Percentiles rank a stretch among this genome's conserved stretches.
Conservation (phyloP, 1,284 basidiomycete species). For the Sporisorium iseilematis-ciliati region DNA sequence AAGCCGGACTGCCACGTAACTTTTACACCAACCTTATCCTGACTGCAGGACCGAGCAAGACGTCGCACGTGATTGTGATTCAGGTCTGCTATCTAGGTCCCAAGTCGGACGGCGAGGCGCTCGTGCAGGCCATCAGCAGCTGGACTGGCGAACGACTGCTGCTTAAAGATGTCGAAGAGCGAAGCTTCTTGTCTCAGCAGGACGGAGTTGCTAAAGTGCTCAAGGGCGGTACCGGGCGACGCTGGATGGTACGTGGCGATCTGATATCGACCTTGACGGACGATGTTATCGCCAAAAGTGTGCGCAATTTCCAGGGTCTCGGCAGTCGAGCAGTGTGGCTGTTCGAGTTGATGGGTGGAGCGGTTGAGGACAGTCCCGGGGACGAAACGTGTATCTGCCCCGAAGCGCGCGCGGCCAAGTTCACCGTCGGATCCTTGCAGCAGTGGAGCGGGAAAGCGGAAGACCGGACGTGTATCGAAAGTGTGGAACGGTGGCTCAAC, state of each 20-base stretch:
- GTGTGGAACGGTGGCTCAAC: conserved; percentile 76
- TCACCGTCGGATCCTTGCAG: conserved; percentile 88
- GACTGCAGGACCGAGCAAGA: conserved; percentile 78
- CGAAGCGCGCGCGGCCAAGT: conserved; percentile 80
- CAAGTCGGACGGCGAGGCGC: conserved; percentile 79
- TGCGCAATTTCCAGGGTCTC: conserved; percentile 82
- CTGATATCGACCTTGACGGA: conserved; percentile 82
- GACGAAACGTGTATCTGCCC: conserved; percentile 77
- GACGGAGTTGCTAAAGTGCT: conserved; percentile 89
- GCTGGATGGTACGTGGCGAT: conserved; percentile 62
- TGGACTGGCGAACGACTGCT: conserved; percentile 82
- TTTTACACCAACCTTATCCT: conserved; percentile 89
- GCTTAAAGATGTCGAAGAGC: conserved; percentile 88
- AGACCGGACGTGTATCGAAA: conserved; percentile 81
- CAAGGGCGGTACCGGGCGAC: conserved; percentile 77
- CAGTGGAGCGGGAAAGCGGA: conserved; percentile 88
- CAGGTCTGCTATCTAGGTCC: conserved; percentile 88
- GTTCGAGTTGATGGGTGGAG: conserved; percentile 81
- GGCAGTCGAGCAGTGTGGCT: conserved; percentile 70
- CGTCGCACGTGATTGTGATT: conserved; percentile 78
- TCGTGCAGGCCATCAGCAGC: conserved; percentile 82
- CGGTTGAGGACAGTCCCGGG: conserved; percentile 77
- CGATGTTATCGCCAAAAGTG: conserved; percentile 84
- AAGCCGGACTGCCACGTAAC: conserved; percentile 78
- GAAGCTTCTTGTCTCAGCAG: conserved; percentile 87